Percentiles rank a stretch among this genome's conserved stretches.
These are phyloP conservation scores for Odontarrhena argentea DNA, from an alignment of 345 rosid genomes.

Conservation along the genomic window DNA sequence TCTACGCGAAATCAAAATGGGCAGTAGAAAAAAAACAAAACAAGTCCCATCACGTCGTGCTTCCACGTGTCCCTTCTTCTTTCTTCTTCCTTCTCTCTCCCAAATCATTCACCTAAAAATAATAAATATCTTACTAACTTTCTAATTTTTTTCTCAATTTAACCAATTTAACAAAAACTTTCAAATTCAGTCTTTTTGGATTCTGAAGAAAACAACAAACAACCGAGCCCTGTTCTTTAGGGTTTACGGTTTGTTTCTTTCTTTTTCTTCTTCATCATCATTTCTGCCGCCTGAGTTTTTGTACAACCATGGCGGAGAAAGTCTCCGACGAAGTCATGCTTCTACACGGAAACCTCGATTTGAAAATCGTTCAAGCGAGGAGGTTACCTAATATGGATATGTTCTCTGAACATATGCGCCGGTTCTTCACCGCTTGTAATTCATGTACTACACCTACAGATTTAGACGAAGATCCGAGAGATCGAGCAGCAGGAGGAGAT, in stretches of 20 bases:
- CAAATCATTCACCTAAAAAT: constrained; percentile 34
- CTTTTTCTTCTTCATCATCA: not conserved
- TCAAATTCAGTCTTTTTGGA: constrained; percentile 14
- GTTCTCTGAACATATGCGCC: constrained; percentile 51
- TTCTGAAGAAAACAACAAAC: constrained; percentile 30
- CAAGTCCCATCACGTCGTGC: constrained; percentile 23
- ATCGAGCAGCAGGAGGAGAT: constrained; percentile 17
- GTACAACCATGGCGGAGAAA: constrained; percentile 42
- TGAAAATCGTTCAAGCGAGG: constrained; percentile 62
- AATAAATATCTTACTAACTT: constrained; percentile 6
- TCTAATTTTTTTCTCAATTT: not conserved
- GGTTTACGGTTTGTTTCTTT: constrained; percentile 41
- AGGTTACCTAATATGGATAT: constrained; percentile 75
- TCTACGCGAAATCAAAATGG: constrained; percentile 26
- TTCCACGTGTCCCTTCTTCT: constrained; percentile 38
- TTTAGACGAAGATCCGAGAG: constrained; percentile 5
- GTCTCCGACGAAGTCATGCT: constrained; percentile 33
- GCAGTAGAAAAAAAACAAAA: not conserved
- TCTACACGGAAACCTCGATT: constrained; percentile 83
- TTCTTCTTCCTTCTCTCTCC: constrained; percentile 24
- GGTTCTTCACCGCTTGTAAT: constrained; percentile 49
- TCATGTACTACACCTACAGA: constrained; percentile 30
- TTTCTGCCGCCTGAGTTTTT: constrained; percentile 1
- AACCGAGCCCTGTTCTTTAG: constrained; percentile 39
- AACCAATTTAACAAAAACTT: constrained; percentile 1